phyloP scores from a whole-genome alignment of 1,284 basidiomycete species.

The Ceratobasidium papillatum region DNA sequence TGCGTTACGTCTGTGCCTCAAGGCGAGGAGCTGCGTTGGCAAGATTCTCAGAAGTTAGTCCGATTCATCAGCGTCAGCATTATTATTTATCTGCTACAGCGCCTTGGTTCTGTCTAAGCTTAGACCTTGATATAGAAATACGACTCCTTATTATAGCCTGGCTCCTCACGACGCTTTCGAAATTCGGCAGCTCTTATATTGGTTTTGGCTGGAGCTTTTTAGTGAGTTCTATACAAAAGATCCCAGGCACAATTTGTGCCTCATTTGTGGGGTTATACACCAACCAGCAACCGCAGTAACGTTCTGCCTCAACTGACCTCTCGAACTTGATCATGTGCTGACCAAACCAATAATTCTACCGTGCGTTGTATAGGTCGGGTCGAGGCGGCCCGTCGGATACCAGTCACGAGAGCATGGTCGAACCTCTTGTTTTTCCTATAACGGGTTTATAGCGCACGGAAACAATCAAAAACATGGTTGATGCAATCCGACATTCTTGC shows the following conservation, averaged over 20 bases:
- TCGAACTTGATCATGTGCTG: constrained; percentile 9
- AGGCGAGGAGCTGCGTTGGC: background rate
- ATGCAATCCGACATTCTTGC: background rate
- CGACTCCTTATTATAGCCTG: background rate
- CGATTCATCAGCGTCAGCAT: background rate
- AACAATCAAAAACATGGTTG: background rate
- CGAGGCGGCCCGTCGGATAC: background rate
- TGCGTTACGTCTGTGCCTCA: background rate
- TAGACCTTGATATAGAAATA: background rate
- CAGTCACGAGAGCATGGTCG: background rate
- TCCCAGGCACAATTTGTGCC: background rate
- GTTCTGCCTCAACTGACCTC: background rate
- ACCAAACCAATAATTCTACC: constrained; percentile 10
- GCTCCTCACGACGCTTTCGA: no score
- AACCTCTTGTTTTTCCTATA: background rate
- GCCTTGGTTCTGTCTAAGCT: background rate
- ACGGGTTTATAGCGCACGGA: background rate
- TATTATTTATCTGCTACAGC: background rate
- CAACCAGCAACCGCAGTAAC: background rate
- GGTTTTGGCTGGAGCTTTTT: no score
- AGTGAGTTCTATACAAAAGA: no score
- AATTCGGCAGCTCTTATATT: no score
- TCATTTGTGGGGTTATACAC: background rate
- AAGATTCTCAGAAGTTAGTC: background rate
- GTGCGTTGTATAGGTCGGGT: background rate